Base-by-base conservation (phyloP, 2,329 filamentous ascomycete genomes). In the Teratosphaeria epicoccoides region DNA sequence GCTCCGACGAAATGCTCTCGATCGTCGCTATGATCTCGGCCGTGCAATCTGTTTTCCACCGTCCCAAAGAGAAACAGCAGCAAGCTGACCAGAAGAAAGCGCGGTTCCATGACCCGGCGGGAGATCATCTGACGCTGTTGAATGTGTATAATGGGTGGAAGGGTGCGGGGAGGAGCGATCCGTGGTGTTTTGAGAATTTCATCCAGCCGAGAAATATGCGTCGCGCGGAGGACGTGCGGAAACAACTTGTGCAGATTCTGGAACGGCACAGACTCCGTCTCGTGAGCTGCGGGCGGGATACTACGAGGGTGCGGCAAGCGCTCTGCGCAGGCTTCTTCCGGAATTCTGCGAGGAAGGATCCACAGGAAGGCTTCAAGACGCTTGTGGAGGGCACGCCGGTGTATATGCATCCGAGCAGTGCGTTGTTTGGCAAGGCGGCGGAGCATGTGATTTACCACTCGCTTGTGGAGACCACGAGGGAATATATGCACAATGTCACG, bases 101-200 rank as follows among this genome's bases (percentile, higher is more conserved):
- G 58, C 96, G 96, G 68, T 98, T 98, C 72, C 88, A 96, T 71
- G 93, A 98, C 63, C 87, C 91, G 0, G 83, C 88, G 52, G 93
- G 93, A 49, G 93, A 98, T 65, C 93, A 98, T 64, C 76, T 98
- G 11, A 98, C 93, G 0, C 77, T 97, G 0, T 80, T 98, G 43
- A 98, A 98, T 61, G 90, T 98, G 0, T 98, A 95, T 74, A 95
- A 96, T 64, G 83, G 81, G n/a, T 98, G 93, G 93, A 95, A 95
- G 68, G 78, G 84, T 44, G 85, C 82, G 56, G 84, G 84, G 6
- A 95, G 81, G 71, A 86, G 83, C 47, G 87, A 83, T 52, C 83
- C 90, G 0, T 98, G 93, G 93, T 97, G 93, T 66, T 91, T 88
- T 60, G 94, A 98, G 65, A 96, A 98, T 70, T 98, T 95, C 68